Conservation (phyloP, 768 basidiomycete species). For the Phlegmacium glaucopus region DNA sequence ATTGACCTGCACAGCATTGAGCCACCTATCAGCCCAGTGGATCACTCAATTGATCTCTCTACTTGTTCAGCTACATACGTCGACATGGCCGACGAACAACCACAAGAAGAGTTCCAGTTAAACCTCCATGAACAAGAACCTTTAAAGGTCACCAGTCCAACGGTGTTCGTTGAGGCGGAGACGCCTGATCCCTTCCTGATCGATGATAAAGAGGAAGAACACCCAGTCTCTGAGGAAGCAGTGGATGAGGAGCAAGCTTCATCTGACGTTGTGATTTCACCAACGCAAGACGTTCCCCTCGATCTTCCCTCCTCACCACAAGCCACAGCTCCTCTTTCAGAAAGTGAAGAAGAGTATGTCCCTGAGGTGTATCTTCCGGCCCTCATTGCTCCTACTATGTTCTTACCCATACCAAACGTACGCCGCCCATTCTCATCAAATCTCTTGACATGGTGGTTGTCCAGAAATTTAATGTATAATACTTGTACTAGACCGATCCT, state of each 20-base stretch:
- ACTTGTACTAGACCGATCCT: constrained; percentile 72
- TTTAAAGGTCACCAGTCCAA: too few species aligned
- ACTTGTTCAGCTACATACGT: constrained; percentile 5
- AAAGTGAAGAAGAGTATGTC: constrained; percentile 41
- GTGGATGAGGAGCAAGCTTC: constrained; percentile 21
- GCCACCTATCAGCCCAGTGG: constrained; percentile 7
- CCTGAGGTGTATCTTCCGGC: constrained; percentile 67
- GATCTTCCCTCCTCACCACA: constrained; percentile 26
- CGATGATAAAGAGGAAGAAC: constrained; percentile 54
- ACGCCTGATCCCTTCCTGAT: constrained; percentile 61
- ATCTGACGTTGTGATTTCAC: constrained; percentile 25
- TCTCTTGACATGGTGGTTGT: constrained; percentile 62
- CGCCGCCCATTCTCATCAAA: constrained; percentile 49
- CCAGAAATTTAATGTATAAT: constrained; percentile 44
- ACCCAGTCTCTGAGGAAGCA: constrained; percentile 37
- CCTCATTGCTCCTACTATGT: constrained; percentile 72
- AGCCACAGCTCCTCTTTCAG: constrained; percentile 40
- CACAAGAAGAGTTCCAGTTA: not conserved
- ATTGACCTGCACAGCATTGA: constrained; percentile 3
- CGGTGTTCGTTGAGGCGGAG: constrained; percentile 38
- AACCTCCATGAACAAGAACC: constrained; percentile 8
- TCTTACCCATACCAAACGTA: constrained; percentile 88
- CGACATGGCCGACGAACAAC: constrained; percentile 9
- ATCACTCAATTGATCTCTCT: constrained; percentile 5
- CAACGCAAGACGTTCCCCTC: constrained; percentile 43